Evolutionary conservation across 2,329 filamentous ascomycete species (phyloP).

Genomic region (Fusarium coffeatum): DNA sequence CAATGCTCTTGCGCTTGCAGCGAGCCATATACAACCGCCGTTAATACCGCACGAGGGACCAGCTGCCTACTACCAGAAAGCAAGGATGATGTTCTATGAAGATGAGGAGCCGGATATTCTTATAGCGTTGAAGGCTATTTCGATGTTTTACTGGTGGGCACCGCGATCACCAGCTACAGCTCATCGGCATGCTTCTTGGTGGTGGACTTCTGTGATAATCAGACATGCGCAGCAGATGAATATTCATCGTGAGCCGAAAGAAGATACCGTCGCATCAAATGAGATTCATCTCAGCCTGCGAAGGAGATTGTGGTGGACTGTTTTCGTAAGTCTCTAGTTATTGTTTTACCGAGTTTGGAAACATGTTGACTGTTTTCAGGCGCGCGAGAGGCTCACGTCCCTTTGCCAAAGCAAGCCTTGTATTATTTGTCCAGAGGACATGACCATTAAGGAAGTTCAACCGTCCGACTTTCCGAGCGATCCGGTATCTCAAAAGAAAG

Average conservation of each 20-base stretch:
- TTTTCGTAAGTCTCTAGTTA: conserved; percentile 18
- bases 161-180: conserved; percentile 53
- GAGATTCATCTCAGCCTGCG: conserved; percentile 26
- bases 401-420: conserved; percentile 58
- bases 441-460: conserved; percentile 53
- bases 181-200: conserved; percentile 57
- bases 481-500: conserved; percentile 48
- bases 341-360: accelerated
- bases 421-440: conserved; percentile 57
- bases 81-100: conserved; percentile 54
- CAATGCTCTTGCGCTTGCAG: conserved; percentile 55
- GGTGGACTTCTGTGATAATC: conserved; percentile 59
- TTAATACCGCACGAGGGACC: conserved; percentile 54
- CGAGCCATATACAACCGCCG: conserved; percentile 56
- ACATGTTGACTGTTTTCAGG: conserved; percentile 2
- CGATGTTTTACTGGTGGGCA: conserved; percentile 60
- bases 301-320: conserved; percentile 39
- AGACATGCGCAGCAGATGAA: conserved; percentile 58
- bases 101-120: conserved; percentile 55
- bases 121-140: conserved; percentile 51
- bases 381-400: conserved; percentile 49
- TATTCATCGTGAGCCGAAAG: conserved; percentile 54
- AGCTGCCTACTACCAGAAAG: conserved; percentile 54
- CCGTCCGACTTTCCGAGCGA: conserved; percentile 54
- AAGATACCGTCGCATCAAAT: neutral